phyloP scores from a whole-genome alignment of 2,329 filamentous ascomycete species.

The Ceratocystis colombiana region DNA sequence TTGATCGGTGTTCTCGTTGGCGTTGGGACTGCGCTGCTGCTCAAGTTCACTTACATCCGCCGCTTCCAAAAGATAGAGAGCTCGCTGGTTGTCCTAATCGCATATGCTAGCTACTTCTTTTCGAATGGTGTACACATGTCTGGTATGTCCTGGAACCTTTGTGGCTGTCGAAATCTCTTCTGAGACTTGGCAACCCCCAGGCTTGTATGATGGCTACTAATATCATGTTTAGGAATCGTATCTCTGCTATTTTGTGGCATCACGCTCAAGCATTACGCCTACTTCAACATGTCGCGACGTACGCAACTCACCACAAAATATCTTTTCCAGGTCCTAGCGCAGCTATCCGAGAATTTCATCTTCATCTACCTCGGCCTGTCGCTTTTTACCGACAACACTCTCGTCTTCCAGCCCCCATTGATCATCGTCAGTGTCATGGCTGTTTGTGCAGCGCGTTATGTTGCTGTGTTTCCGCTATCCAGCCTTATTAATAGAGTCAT shows the following conservation, averaged over 20 bases:
- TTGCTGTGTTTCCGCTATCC: slow-evolving; percentile 88
- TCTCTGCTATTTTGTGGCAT: slow-evolving; percentile 96
- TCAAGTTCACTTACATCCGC: slow-evolving; percentile 91
- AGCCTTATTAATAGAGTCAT: slow-evolving; percentile 86
- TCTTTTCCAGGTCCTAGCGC: slow-evolving; percentile 86
- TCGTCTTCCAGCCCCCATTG: slow-evolving; percentile 87
- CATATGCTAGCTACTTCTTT: slow-evolving; percentile 96
- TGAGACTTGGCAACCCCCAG: neutral
- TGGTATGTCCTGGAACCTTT: slow-evolving; percentile 47
- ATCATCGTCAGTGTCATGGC: slow-evolving; percentile 87
- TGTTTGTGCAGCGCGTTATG: slow-evolving; percentile 85
- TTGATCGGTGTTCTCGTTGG: slow-evolving; percentile 81
- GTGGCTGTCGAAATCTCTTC: neutral
- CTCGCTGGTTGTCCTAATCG: slow-evolving; percentile 83
- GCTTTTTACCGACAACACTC: slow-evolving; percentile 78
- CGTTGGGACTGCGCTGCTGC: slow-evolving; percentile 70
- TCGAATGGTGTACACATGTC: slow-evolving; percentile 94
- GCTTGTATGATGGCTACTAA: neutral
- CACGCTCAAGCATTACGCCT: slow-evolving; percentile 96
- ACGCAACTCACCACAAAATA: slow-evolving; percentile 98
- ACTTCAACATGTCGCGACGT: slow-evolving; percentile 98
- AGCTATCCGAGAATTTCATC: slow-evolving; percentile 97
- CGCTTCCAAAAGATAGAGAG: slow-evolving; percentile 94
- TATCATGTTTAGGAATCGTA: slow-evolving; percentile 61
- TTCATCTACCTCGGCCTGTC: slow-evolving; percentile 97